A percentile compares a stretch with the other conserved stretches of the same genome.
These are phyloP conservation scores for Corymbia calophylla DNA, from an alignment of 441 rosid genomes.

Conservation along the genomic window DNA sequence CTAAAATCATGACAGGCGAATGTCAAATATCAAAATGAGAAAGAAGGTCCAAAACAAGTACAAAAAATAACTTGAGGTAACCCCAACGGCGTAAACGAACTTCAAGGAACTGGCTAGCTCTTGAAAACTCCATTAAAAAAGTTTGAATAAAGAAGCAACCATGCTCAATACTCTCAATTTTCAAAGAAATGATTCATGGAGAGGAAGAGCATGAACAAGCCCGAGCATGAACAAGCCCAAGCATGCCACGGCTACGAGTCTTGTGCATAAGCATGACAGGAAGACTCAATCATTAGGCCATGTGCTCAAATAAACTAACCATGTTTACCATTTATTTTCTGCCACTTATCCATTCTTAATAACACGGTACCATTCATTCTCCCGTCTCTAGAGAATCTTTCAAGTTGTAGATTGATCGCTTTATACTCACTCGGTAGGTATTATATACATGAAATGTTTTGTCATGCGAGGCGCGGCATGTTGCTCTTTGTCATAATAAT, in stretches of 20 bases:
- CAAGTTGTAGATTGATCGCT: background rate
- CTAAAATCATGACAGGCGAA: background rate
- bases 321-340: background rate
- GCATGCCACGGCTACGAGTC: background rate
- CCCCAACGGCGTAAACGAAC: background rate
- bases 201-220: background rate
- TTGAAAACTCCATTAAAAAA: background rate
- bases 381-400: background rate
- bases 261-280: background rate
- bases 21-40: background rate
- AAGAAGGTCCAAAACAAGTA: background rate
- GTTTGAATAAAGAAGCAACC: background rate
- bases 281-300: background rate
- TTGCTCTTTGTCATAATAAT: background rate
- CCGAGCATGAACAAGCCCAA: background rate
- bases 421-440: fast-evolving
- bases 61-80: background rate
- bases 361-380: background rate
- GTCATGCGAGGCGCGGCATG: background rate
- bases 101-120: background rate
- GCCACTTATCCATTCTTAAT: background rate
- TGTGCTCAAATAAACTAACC: background rate
- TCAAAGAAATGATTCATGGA: background rate
- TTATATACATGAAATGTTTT: background rate
- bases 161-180: background rate